Percentiles rank a stretch among this genome's conserved stretches.
Evolutionary conservation across 2,329 filamentous ascomycete genomes (phyloP).

Genomic region (Fusarium chuoi): DNA sequence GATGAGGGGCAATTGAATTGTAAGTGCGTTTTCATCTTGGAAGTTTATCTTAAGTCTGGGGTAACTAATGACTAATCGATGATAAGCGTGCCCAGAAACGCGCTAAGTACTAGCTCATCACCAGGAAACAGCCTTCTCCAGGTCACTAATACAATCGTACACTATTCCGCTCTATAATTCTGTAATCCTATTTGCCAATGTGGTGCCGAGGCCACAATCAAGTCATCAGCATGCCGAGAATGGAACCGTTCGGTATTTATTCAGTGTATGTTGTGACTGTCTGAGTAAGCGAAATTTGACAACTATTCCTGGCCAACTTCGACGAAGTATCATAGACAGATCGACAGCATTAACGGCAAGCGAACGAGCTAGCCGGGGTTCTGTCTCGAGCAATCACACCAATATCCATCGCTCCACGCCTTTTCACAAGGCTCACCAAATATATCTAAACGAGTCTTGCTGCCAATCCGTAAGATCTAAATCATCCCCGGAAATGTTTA

Average conservation of each 20-base stretch:
- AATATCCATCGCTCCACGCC: too few relatives aligned
- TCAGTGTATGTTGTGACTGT: too few relatives aligned
- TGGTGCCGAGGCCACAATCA: not conserved
- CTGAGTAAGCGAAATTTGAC: too few relatives aligned
- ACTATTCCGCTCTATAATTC: not conserved
- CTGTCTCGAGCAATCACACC: too few relatives aligned
- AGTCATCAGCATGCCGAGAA: too few relatives aligned
- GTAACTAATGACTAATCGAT: not conserved
- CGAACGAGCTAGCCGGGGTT: too few relatives aligned
- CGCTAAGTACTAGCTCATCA: not conserved
- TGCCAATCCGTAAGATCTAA: not conserved
- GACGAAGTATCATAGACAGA: too few relatives aligned
- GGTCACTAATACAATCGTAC: fast-evolving
- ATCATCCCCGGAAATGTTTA: not conserved
- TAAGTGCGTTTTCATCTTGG: fast-evolving
- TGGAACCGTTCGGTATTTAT: too few relatives aligned
- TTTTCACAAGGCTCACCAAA: not conserved
- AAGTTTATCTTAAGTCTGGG: not conserved
- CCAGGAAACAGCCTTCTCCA: too few relatives aligned
- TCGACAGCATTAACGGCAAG: too few relatives aligned
- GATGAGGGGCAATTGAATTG: not conserved
- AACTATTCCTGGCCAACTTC: too few relatives aligned
- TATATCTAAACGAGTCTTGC: not conserved
- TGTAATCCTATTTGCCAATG: not conserved
- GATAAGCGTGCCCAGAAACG: not conserved